Base-by-base conservation (phyloP, 2,329 filamentous ascomycete genomes). In the Neocucurbitaria cava region DNA sequence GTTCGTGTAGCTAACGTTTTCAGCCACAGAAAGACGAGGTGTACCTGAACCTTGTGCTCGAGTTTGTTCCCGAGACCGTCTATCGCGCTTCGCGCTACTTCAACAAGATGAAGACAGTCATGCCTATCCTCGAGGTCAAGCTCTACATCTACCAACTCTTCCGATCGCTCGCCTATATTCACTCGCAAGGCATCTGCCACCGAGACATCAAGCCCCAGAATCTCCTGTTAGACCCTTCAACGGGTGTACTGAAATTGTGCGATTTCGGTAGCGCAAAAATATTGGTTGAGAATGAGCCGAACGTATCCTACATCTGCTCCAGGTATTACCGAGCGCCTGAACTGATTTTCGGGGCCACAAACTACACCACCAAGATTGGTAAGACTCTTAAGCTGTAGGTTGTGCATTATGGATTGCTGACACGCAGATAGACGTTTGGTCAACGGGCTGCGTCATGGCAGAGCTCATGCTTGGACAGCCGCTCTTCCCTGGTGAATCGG, bases 281-380 rank as follows among this genome's bases (percentile, higher is more conserved):
- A 63, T 81, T 99, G 65, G 92, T 99, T 49, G 94, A 97, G 80
- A 97, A 98, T 72, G 95, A 99, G 83, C 95, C 95, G 49, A 99
- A 99, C 69, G 95, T 99, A 49, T 99, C 95, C 47, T 99, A 99
- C 84, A 99, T 99, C 73, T 99, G 95, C 83, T 99, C 95, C 58
- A 88, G 95, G 72, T 99, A 99, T 83, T 99, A 99, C 83, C 89
- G 95, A 73, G 95, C 95, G 45, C 95, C 95, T 1, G 95, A 99
- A 78, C 84, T 99, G 76, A 99, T 99, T 72, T 99, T 99, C 73
- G 95, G 95, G 66, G 95, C 95, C 35, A 99, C 95, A 47, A 99
- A 99, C 82, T 99, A 99, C 82, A 98, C 95, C 53, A 98, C 95
- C 67, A 99, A 99, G 83, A 99, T 99, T 77, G 95, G 95, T 99